These are phyloP conservation scores for Lojkania enalia DNA, from an alignment of 2,329 filamentous ascomycete species.

Conservation along the genomic window DNA sequence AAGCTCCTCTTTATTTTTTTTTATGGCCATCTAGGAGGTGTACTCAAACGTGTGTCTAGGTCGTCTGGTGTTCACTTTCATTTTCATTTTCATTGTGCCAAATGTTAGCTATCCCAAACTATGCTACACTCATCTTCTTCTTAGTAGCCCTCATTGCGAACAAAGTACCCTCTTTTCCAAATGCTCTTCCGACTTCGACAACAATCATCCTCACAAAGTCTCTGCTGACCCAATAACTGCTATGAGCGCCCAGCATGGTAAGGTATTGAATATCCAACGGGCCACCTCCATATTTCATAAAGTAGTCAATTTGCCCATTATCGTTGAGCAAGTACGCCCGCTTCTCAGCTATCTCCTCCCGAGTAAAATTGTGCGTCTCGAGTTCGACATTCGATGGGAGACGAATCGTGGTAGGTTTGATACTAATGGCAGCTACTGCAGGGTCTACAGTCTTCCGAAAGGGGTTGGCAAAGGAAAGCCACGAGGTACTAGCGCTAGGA, in stretches of 20 bases:
- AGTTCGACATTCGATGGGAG: constrained; percentile 71
- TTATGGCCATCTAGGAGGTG: too few relatives aligned
- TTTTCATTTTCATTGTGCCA: too few relatives aligned
- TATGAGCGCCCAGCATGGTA: constrained; percentile 95
- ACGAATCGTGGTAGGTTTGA: constrained; percentile 38
- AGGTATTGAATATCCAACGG: constrained; percentile 93
- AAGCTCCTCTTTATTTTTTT: too few relatives aligned
- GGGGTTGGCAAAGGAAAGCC: constrained; percentile 47
- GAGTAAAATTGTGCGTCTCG: constrained; percentile 91
- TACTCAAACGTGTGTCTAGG: too few relatives aligned
- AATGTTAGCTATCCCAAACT: too few relatives aligned
- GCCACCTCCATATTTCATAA: constrained; percentile 78
- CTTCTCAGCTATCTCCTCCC: constrained; percentile 89
- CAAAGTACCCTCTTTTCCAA: constrained; percentile 65
- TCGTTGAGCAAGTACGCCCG: constrained; percentile 89
- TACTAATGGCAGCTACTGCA: constrained; percentile 30
- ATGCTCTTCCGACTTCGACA: constrained; percentile 77
- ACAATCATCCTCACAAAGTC: constrained; percentile 93
- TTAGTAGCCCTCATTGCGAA: constrained; percentile 59
- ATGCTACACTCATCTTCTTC: constrained; percentile 37
- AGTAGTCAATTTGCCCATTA: constrained; percentile 94
- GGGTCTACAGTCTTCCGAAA: constrained; percentile 40
- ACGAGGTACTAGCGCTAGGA: constrained; percentile 66
- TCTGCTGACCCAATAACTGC: constrained; percentile 84
- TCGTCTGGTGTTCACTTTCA: too few relatives aligned